Conservation (phyloP, 106 monocot species). For the Dendrobium catenatum region DNA sequence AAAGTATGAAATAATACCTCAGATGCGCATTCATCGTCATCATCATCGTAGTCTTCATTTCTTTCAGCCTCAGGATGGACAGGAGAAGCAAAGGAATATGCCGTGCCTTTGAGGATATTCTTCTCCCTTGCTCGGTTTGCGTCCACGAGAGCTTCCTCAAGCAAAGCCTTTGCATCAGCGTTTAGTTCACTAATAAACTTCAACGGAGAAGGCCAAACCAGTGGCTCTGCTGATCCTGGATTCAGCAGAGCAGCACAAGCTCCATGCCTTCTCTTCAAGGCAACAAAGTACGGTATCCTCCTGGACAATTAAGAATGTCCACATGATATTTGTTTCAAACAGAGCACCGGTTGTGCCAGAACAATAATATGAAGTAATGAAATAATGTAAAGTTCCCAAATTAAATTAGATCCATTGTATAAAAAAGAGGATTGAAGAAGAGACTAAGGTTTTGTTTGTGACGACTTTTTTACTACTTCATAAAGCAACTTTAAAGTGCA, state of each 20-base stretch:
- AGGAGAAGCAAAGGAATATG: conserved; percentile 22
- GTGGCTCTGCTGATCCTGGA: conserved; percentile 46
- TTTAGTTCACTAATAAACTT: conserved; percentile 52
- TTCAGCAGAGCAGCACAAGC: conserved; percentile 49
- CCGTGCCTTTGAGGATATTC: conserved; percentile 32
- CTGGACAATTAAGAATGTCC: conserved; percentile 16
- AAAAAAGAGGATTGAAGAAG: too few relatives aligned
- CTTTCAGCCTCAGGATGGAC: conserved; percentile 5
- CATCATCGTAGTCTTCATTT: conserved; percentile 9
- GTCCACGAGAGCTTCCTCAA: conserved; percentile 43
- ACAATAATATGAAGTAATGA: neutral
- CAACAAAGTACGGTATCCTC: conserved; percentile 41
- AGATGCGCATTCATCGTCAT: conserved; percentile 23
- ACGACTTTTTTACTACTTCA: too few relatives aligned
- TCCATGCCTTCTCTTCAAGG: conserved; percentile 30
- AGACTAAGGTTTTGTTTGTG: too few relatives aligned
- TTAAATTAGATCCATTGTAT: too few relatives aligned
- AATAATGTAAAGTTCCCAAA: neutral
- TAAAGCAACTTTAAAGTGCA: too few relatives aligned
- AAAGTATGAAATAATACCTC: conserved; percentile 22
- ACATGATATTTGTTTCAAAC: neutral
- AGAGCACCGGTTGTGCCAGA: neutral
- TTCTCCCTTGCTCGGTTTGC: conserved; percentile 50
- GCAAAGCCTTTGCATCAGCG: conserved; percentile 35
- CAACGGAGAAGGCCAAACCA: conserved; percentile 53